Conservation (phyloP, 352 stramenopile species). For the Phytophthora ramorum region DNA sequence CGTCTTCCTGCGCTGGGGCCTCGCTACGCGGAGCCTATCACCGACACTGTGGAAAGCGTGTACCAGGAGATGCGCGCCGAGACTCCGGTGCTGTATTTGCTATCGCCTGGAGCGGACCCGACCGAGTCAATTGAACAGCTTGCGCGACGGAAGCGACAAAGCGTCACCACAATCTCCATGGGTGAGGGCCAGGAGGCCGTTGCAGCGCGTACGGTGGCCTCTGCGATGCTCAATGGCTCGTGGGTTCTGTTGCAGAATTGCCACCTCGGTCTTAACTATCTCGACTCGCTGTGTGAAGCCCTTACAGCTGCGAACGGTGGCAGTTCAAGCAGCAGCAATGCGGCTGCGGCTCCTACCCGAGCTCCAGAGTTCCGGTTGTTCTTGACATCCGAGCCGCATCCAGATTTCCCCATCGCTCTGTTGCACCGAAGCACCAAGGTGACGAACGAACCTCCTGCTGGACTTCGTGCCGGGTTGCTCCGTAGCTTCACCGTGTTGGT, state of each 20-base stretch:
- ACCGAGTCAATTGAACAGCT: constrained; percentile 80
- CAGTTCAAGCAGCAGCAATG: constrained; percentile 10
- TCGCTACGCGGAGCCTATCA: constrained; percentile 68
- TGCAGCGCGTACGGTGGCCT: constrained; percentile 57
- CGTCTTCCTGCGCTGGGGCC: constrained; percentile 65
- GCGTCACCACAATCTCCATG: constrained; percentile 78
- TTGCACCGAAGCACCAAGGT: constrained; percentile 76
- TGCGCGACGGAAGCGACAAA: constrained; percentile 72
- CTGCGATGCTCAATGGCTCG: constrained; percentile 73
- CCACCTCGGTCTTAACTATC: constrained; percentile 71
- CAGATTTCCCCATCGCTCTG: constrained; percentile 67
- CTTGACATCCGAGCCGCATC: constrained; percentile 73
- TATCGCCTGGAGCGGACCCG: constrained; percentile 75
- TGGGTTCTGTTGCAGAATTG: constrained; percentile 89
- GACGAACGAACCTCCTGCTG: constrained; percentile 79
- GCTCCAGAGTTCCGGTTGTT: constrained; percentile 74
- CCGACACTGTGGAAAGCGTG: constrained; percentile 77
- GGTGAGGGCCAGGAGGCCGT: constrained; percentile 78
- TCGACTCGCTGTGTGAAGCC: constrained; percentile 67
- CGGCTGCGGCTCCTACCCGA: constrained; percentile 3
- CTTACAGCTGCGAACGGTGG: constrained; percentile 36
- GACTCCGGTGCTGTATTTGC: constrained; percentile 73
- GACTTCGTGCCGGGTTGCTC: constrained; percentile 72
- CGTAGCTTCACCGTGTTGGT: constrained; percentile 79
- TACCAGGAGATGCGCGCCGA: constrained; percentile 71